Evolutionary conservation across 108 stramenopile species (phyloP), one percentile per base, ranked within the genome.

Genomic region (Seminavis robusta): DNA sequence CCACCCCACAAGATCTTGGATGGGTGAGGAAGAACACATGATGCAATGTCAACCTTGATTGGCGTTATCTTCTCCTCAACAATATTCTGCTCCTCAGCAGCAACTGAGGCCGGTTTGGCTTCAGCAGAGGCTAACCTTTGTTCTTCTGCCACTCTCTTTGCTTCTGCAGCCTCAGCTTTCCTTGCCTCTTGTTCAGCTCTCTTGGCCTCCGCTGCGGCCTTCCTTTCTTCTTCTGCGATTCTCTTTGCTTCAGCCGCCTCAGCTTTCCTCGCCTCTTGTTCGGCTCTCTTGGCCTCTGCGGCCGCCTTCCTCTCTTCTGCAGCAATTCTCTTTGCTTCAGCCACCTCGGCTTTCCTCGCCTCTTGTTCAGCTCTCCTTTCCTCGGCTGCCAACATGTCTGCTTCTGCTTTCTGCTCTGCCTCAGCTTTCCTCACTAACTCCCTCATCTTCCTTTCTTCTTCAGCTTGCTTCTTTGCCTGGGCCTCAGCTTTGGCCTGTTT

Each of bases 1-100:
- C 92, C 92, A 20, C 92, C 92, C 92, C 92, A 94, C 2, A 64
- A 59, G 15, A 83, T 63, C 48, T 94, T 94, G 16, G 77, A 78
- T 13, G 92, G 92, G 56, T 87, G 86, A 28, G 92, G 86, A 37
- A 84, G 65, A 24, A 88, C 80, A 40, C 69, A 57, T 10, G 84
- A 63, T n/a, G 72, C 76, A 17, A 76, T 63, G 6, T 89, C 83
- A 23, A 66, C 62, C 55, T 76, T 60, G 40, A 71, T 67, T 1
- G 73, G 51, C 42, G 43, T 36, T 20, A 44, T 42, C 29, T 33
- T 34, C 42, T 40, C 15, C 16, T 40, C 25, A 41, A 45, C 43
- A 31, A 45, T 57, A 9, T 45, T 19, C 11, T n/a, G n/a, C n/a
- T n/a, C n/a, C n/a, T n/a, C n/a, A n/a, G n/a, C n/a, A n/a, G n/a